These are phyloP conservation scores for Butyriboletus loyo DNA, from an alignment of 768 basidiomycete genomes.

Conservation along the genomic window DNA sequence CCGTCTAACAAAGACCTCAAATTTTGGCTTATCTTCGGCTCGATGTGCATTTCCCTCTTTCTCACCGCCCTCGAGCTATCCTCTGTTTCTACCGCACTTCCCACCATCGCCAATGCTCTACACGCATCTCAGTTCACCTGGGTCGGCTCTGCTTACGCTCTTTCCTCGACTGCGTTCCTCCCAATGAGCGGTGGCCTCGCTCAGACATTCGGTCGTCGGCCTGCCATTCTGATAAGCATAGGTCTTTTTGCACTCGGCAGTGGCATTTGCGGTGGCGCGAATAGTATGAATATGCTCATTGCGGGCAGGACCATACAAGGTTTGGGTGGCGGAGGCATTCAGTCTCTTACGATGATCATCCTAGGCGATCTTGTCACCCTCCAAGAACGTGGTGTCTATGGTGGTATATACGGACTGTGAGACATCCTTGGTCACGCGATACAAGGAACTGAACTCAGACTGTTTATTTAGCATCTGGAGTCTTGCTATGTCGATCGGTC, in stretches of 20 bases:
- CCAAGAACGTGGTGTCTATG: conserved; percentile 40
- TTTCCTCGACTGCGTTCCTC: background rate
- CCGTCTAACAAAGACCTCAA: background rate
- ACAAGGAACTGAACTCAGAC: background rate
- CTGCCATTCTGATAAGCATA: conserved; percentile 25
- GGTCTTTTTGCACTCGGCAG: conserved; percentile 36
- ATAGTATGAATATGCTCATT: conserved; percentile 41
- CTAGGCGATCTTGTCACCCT: conserved; percentile 47
- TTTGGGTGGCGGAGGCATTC: conserved; percentile 39
- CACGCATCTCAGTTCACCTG: background rate
- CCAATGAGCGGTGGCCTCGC: conserved; percentile 33
- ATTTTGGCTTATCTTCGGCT: conserved; percentile 26
- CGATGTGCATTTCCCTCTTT: conserved; percentile 27
- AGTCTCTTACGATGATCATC: conserved; percentile 39
- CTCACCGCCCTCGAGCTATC: conserved; percentile 32
- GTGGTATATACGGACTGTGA: conserved; percentile 27
- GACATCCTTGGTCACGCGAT: background rate
- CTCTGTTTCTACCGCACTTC: conserved; percentile 40
- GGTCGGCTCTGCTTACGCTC: background rate
- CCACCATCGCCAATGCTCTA: conserved; percentile 31
- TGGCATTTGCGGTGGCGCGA: conserved; percentile 40
- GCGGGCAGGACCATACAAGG: conserved; percentile 42
- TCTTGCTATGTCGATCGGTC: conserved; percentile 22
- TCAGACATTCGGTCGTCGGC: conserved; percentile 39
- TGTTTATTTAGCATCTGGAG: conserved; percentile 29